Evolutionary conservation across 108 stramenopile genomes (phyloP).

Genomic region (Nitzschia inconspicua): DNA sequence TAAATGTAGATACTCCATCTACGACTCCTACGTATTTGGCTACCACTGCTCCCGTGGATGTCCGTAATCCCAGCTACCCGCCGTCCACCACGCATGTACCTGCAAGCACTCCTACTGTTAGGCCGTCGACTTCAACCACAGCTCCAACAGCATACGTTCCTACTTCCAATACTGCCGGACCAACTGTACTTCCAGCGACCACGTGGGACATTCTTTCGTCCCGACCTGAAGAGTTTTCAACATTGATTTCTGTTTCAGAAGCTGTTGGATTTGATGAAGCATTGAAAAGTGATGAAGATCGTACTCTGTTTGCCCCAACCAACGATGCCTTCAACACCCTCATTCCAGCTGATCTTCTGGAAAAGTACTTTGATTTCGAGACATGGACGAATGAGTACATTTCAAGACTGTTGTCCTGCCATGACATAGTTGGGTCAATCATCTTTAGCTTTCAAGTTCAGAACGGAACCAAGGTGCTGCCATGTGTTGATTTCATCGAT

Average conservation of each 20-base stretch:
- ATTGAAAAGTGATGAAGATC: background rate
- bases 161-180: background rate
- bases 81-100: background rate
- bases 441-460: background rate
- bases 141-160: background rate
- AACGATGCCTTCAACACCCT: background rate
- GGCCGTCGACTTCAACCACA: background rate
- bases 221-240: background rate
- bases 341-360: background rate
- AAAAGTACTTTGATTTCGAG: background rate
- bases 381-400: background rate
- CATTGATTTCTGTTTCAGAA: background rate
- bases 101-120: background rate
- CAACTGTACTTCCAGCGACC: background rate
- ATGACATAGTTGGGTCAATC: background rate
- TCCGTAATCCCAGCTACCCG: background rate
- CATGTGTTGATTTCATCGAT: background rate
- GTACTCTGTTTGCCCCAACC: background rate
- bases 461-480: background rate
- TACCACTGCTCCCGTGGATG: too few species aligned
- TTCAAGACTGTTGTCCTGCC: background rate
- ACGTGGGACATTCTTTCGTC: background rate
- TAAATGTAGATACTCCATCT: background rate
- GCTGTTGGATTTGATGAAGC: background rate
- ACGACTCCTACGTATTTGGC: background rate